A percentile compares a stretch with the other conserved stretches of the same genome.
Evolutionary conservation across 2,329 filamentous ascomycete genomes (phyloP).

Genomic region (Botrytis sinoallii): DNA sequence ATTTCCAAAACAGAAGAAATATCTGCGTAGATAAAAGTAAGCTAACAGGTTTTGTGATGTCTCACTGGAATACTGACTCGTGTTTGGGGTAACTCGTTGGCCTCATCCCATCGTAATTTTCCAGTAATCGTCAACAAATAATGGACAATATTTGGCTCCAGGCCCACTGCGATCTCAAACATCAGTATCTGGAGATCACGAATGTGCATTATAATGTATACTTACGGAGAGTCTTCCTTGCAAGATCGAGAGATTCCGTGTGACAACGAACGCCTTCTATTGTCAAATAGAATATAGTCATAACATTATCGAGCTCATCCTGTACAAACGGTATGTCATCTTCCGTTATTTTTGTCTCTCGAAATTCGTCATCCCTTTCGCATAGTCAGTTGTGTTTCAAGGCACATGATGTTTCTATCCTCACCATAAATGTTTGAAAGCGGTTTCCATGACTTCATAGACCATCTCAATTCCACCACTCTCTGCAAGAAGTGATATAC

Average conservation of each 20-base stretch:
- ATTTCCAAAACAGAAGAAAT: slow-evolving; percentile 88
- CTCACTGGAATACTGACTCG: slow-evolving; percentile 49
- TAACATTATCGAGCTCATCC: slow-evolving; percentile 60
- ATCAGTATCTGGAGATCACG: slow-evolving; percentile 27
- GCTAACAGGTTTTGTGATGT: not conserved
- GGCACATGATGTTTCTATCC: not conserved
- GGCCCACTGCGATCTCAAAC: slow-evolving; percentile 40
- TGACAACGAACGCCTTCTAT: slow-evolving; percentile 57
- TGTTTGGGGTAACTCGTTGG: slow-evolving; percentile 58
- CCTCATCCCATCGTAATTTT: slow-evolving; percentile 71
- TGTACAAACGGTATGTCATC: slow-evolving; percentile 42
- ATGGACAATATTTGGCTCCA: slow-evolving; percentile 67
- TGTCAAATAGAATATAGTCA: slow-evolving; percentile 60
- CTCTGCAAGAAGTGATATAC: slow-evolving; percentile 50
- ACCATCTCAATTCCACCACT: slow-evolving; percentile 40
- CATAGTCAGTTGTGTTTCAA: slow-evolving; percentile 18
- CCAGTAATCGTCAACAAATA: slow-evolving; percentile 68
- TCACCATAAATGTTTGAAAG: slow-evolving; percentile 38
- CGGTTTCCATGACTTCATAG: slow-evolving; percentile 36
- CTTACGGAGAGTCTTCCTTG: slow-evolving; percentile 48
- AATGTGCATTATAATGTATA: slow-evolving; percentile 21
- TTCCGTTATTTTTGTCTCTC: slow-evolving; percentile 34
- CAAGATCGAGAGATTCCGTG: slow-evolving; percentile 44
- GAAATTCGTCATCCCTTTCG: slow-evolving; percentile 38
- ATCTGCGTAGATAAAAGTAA: slow-evolving; percentile 48